Percentiles rank a stretch among this genome's conserved stretches.
Conservation (phyloP, 1,139 yeast species). For the Meyerozyma sp. region DNA sequence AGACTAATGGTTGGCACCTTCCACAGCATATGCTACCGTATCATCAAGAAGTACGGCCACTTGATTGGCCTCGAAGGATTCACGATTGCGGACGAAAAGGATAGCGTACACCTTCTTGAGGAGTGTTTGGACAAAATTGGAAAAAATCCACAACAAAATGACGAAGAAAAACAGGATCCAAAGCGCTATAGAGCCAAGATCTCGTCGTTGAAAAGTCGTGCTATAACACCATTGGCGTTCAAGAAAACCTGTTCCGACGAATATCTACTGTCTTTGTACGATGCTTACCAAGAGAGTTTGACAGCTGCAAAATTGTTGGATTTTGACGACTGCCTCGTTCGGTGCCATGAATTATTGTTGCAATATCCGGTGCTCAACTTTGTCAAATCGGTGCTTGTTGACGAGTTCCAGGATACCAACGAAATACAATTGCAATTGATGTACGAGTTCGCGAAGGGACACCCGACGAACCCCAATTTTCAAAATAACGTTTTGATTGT, state of each 20-base stretch:
- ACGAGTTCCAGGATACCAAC: conserved; percentile 93
- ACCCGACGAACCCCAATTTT: conserved; percentile 13
- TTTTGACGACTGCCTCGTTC: conserved; percentile 76
- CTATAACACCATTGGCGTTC: conserved; percentile 5
- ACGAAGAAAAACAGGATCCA: conserved; percentile 5
- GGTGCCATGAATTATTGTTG: conserved; percentile 47
- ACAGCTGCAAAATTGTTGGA: conserved; percentile 46
- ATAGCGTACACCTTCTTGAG: conserved; percentile 45
- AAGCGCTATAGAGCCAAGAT: conserved; percentile 4
- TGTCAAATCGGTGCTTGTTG: conserved; percentile 73
- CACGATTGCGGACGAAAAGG: conserved; percentile 65
- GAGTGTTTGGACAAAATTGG: conserved; percentile 25
- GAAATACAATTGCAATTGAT: conserved; percentile 67
- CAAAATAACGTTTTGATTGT: conserved; percentile 69
- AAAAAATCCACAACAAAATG: conserved; percentile 5
- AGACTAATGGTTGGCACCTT: conserved; percentile 74
- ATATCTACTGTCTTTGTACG: conserved; percentile 34
- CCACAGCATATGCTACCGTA: conserved; percentile 69
- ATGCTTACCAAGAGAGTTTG: conserved; percentile 48
- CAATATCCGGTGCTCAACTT: conserved; percentile 39
- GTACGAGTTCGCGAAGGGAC: conserved; percentile 49
- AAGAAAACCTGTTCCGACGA: conserved; percentile 7
- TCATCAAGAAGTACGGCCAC: conserved; percentile 53
- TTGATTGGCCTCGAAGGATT: conserved; percentile 44
- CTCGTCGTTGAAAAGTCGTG: conserved; percentile 9